These are phyloP conservation scores for Raddia guianensis DNA, from an alignment of 176 grass and related monocot genomes.

Conservation along the genomic window DNA sequence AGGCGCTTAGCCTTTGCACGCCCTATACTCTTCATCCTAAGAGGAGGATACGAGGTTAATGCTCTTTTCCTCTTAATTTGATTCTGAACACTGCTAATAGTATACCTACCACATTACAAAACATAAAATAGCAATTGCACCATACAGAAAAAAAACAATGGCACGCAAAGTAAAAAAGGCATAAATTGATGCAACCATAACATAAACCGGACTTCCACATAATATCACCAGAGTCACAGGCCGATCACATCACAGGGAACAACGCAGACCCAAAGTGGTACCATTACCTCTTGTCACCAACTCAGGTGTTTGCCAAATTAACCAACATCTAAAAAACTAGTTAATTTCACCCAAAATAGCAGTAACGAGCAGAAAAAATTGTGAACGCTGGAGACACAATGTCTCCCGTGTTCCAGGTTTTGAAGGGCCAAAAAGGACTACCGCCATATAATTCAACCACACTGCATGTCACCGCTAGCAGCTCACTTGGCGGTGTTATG, in stretches of 20 bases:
- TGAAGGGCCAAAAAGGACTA: neutral
- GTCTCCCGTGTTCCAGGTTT: neutral
- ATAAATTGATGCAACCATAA: no score
- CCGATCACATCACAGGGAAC: neutral
- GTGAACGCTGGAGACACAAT: neutral
- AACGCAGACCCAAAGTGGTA: neutral
- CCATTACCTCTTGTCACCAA: neutral
- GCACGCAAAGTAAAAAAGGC: neutral
- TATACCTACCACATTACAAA: no score
- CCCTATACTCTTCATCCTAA: no score
- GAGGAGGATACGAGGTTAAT: no score
- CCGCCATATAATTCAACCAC: neutral
- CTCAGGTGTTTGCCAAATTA: neutral
- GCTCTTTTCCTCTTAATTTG: no score
- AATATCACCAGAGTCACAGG: neutral
- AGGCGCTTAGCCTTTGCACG: no score
- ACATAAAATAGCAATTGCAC: no score
- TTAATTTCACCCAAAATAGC: neutral
- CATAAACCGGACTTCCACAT: no score
- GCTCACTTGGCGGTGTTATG: conserved; percentile 31
- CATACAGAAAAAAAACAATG: neutral
- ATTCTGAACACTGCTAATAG: no score
- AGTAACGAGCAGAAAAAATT: neutral
- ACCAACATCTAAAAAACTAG: neutral
- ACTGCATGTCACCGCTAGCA: neutral